These are phyloP conservation scores for Penicillium cinerascens DNA, from an alignment of 495 filamentous ascomycete genomes.

Conservation along the genomic window DNA sequence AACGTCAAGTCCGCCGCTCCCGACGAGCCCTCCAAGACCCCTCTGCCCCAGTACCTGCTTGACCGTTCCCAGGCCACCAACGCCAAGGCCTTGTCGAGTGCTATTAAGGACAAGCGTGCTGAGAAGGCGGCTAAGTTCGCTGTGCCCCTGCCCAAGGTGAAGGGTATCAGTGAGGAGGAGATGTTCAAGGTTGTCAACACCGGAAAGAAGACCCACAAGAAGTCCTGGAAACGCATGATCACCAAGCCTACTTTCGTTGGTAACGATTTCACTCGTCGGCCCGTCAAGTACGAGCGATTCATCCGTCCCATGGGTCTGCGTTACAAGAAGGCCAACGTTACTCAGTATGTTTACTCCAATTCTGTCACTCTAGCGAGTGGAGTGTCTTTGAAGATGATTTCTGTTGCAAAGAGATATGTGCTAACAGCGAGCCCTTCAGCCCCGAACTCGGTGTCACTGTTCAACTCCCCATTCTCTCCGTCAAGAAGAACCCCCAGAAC, in stretches of 20 bases:
- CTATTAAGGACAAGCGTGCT: slow-evolving; percentile 83
- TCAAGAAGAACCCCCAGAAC: slow-evolving; percentile 98
- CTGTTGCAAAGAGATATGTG: not conserved
- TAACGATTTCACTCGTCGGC: slow-evolving; percentile 83
- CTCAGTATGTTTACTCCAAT: slow-evolving; percentile 42
- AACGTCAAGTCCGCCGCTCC: slow-evolving; percentile 90
- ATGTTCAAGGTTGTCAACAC: slow-evolving; percentile 99
- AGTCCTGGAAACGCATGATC: slow-evolving; percentile 92
- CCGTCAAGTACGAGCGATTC: slow-evolving; percentile 93
- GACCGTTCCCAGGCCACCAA: slow-evolving; percentile 81
- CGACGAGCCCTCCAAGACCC: slow-evolving; percentile 65
- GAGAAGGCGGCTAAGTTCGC: slow-evolving; percentile 96
- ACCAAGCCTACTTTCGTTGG: slow-evolving; percentile 91
- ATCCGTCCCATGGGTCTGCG: slow-evolving; percentile 76
- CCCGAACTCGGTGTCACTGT: slow-evolving; percentile 85
- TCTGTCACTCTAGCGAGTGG: not conserved
- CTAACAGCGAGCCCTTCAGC: slow-evolving; percentile 24
- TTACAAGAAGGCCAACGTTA: slow-evolving; percentile 95
- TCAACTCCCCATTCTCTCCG: slow-evolving; percentile 85
- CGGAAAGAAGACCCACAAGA: slow-evolving; percentile 75
- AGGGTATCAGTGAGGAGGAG: slow-evolving; percentile 93
- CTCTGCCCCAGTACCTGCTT: slow-evolving; percentile 83
- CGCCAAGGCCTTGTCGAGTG: slow-evolving; percentile 81
- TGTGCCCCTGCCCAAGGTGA: slow-evolving; percentile 91
- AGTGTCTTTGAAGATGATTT: not conserved